These are phyloP conservation scores for Microstroma glucosiphilum DNA, from an alignment of 1,284 basidiomycete genomes.

Conservation along the genomic window DNA sequence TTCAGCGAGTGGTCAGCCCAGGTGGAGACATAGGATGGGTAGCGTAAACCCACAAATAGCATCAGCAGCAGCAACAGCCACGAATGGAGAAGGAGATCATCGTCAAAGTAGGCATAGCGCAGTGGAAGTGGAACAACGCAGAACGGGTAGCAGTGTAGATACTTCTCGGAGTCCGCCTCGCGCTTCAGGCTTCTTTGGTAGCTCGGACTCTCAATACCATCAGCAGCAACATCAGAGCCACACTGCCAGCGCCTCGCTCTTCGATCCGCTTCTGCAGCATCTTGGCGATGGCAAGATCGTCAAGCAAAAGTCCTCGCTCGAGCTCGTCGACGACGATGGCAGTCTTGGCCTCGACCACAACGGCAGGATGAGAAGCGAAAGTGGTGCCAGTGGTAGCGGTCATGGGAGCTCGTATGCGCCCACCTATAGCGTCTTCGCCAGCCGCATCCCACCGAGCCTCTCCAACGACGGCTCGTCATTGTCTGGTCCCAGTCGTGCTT, in stretches of 20 bases:
- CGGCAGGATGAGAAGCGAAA: background rate
- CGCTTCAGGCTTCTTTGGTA: too few relatives aligned
- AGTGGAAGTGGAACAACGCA: too few relatives aligned
- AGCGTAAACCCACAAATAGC: too few relatives aligned
- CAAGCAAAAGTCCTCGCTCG: constrained; percentile 6
- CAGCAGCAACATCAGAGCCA: too few relatives aligned
- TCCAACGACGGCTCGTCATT: background rate
- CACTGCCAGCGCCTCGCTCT: background rate
- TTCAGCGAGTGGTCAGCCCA: constrained; percentile 1
- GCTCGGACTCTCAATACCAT: too few relatives aligned
- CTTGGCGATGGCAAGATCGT: background rate
- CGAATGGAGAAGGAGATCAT: too few relatives aligned
- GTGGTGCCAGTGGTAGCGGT: background rate
- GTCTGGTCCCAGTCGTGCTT: constrained; percentile 1
- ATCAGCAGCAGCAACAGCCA: too few relatives aligned
- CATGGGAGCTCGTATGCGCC: too few relatives aligned
- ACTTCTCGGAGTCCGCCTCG: too few relatives aligned
- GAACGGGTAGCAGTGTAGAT: too few relatives aligned
- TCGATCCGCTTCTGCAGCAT: constrained; percentile 5
- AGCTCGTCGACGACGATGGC: background rate
- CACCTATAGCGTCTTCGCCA: background rate
- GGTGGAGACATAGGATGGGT: too few relatives aligned
- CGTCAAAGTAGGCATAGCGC: too few relatives aligned
- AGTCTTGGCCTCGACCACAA: background rate
- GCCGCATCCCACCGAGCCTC: background rate